Evolutionary conservation across 2,329 filamentous ascomycete genomes (phyloP).

Genomic region (Neofusicoccum cordaticola): DNA sequence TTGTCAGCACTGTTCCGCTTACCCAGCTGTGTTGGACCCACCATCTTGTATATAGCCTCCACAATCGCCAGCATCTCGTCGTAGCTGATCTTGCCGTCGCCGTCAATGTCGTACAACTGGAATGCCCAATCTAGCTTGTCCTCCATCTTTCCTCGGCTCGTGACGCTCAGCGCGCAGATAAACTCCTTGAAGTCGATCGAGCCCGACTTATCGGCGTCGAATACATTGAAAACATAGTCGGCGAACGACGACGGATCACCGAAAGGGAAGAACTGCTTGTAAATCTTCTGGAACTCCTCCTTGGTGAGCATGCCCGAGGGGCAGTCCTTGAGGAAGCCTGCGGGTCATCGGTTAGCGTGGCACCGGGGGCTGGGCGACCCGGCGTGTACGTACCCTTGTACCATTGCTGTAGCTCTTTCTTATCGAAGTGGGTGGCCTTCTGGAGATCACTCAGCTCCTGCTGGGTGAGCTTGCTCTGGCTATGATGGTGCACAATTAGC

Average conservation of each 20-base stretch:
- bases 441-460: constrained; percentile 94
- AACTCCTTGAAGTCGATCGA: constrained; percentile 99
- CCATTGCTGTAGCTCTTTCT: constrained; percentile 99
- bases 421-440: constrained; percentile 97
- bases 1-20: constrained; percentile 21
- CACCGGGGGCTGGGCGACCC: background rate
- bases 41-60: constrained; percentile 99
- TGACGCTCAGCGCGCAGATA: constrained; percentile 96
- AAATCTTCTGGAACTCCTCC: constrained; percentile 99
- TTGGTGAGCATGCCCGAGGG: constrained; percentile 95
- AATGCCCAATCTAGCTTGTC: constrained; percentile 99
- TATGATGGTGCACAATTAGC: constrained; percentile 46
- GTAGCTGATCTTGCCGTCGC: constrained; percentile 98
- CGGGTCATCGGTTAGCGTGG: constrained; percentile 23
- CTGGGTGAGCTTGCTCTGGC: constrained; percentile 97
- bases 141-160: constrained; percentile 96
- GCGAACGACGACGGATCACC: constrained; percentile 96
- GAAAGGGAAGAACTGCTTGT: constrained; percentile 98
- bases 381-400: constrained; percentile 75
- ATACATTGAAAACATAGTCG: constrained; percentile 99
- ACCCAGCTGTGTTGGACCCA: constrained; percentile 37
- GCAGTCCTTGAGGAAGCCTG: constrained; percentile 97
- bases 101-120: constrained; percentile 98
- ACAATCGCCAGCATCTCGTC: constrained; percentile 99
- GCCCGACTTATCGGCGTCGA: constrained; percentile 94